Percentiles rank a stretch among this genome's conserved stretches.
Conservation (phyloP, 1,139 yeast genomes). For the Sporopachydermia cereana region DNA sequence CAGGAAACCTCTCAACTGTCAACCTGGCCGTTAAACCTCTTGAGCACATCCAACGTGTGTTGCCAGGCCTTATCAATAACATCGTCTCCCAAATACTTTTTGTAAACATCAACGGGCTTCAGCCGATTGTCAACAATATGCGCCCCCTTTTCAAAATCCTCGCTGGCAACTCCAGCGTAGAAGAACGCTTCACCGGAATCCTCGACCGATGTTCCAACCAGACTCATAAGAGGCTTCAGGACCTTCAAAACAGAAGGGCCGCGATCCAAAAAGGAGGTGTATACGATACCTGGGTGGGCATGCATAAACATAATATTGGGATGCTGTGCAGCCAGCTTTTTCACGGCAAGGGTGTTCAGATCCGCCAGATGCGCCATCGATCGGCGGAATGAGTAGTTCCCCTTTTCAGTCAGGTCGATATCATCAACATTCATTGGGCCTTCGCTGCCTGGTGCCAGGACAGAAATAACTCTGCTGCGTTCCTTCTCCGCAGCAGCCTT, state of each 20-base stretch:
- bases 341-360: constrained; percentile 16
- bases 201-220: neutral
- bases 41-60: constrained; percentile 7
- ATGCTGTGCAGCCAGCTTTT: constrained; percentile 16
- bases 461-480: constrained; percentile 20
- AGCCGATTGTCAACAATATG: neutral
- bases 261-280: constrained; percentile 11
- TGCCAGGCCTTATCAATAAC: neutral
- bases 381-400: constrained; percentile 11
- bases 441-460: constrained; percentile 17
- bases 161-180: constrained; percentile 4
- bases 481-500: constrained; percentile 17
- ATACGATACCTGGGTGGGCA: constrained; percentile 21
- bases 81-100: neutral
- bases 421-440: constrained; percentile 15
- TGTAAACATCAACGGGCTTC: neutral
- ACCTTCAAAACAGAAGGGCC: neutral
- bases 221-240: neutral
- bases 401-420: constrained; percentile 15
- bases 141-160: neutral
- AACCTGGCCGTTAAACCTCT: too few relatives aligned
- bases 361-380: constrained; percentile 11
- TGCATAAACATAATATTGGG: constrained; percentile 20
- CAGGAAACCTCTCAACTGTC: too few relatives aligned
- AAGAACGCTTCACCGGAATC: neutral